Conservation (phyloP, 768 basidiomycete genomes). For the Kwoniella dendrophila region DNA sequence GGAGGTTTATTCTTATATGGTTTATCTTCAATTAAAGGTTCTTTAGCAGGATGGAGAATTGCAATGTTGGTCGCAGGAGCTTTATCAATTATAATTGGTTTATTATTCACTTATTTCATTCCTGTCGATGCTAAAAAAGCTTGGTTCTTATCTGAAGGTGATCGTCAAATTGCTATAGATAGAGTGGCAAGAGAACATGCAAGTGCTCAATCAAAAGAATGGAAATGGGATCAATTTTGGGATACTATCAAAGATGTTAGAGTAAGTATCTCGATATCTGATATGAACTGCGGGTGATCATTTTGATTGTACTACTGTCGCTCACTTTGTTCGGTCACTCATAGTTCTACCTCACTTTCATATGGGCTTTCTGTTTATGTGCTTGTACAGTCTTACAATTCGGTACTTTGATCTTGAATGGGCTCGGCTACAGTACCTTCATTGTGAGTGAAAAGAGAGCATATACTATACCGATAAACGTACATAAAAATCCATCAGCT, state of each 20-base stretch:
- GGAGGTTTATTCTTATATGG: conserved; percentile 29
- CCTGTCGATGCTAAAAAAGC: conserved; percentile 26
- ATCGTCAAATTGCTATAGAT: conserved; percentile 29
- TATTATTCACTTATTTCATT: conserved; percentile 27
- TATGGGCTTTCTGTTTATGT: conserved; percentile 34
- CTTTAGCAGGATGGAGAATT: conserved; percentile 33
- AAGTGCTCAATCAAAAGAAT: conserved; percentile 22
- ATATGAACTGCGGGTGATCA: too few species aligned
- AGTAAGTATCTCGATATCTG: too few species aligned
- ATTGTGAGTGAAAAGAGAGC: too few species aligned
- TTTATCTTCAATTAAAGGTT: conserved; percentile 16
- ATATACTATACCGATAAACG: too few species aligned
- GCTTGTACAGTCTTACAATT: conserved; percentile 32
- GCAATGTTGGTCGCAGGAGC: conserved; percentile 29
- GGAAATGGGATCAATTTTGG: conserved; percentile 30
- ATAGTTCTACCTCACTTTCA: conserved; percentile 25
- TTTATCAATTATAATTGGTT: conserved; percentile 31
- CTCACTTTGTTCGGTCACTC: too few species aligned
- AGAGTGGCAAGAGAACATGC: conserved; percentile 43
- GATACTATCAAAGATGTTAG: conserved; percentile 35
- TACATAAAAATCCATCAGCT: too few species aligned
- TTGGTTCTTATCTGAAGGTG: conserved; percentile 35
- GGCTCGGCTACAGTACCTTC: conserved; percentile 26
- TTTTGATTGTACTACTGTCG: too few species aligned
- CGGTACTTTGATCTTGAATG: conserved; percentile 36